Evolutionary conservation across 2,329 filamentous ascomycete species (phyloP).

Genomic region (Aspergillus melleus): DNA sequence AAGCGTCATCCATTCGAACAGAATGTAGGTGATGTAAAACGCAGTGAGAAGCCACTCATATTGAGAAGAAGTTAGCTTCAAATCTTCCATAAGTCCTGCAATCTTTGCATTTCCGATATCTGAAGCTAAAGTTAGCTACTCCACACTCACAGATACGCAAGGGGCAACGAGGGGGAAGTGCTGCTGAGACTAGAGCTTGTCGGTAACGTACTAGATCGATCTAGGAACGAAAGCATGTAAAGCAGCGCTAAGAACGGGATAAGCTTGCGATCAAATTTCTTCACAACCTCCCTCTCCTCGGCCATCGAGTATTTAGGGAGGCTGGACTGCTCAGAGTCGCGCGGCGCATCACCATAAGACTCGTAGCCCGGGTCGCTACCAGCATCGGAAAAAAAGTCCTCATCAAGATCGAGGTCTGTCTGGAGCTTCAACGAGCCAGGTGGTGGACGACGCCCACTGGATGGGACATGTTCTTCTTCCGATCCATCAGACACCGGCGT

Average conservation of each 20-base stretch:
- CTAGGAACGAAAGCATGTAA: slow-evolving; percentile 82
- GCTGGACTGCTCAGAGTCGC: slow-evolving; percentile 2
- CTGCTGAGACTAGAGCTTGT: neutral
- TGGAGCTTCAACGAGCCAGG: slow-evolving; percentile 30
- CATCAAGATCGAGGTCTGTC: slow-evolving; percentile 33
- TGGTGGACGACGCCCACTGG: slow-evolving; percentile 17
- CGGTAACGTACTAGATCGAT: slow-evolving; percentile 70
- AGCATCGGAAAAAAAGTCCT: slow-evolving; percentile 22
- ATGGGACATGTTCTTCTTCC: slow-evolving; percentile 22
- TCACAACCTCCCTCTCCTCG: slow-evolving; percentile 70
- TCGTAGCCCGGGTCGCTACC: slow-evolving; percentile 31
- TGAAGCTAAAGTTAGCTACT: slow-evolving; percentile 22
- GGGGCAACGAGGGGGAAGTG: neutral
- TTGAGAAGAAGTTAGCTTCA: slow-evolving; percentile 55
- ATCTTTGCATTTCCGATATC: slow-evolving; percentile 65
- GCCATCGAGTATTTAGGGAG: slow-evolving; percentile 51
- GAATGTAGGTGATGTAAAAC: slow-evolving; percentile 65
- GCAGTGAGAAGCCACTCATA: slow-evolving; percentile 63
- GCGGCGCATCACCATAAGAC: slow-evolving; percentile 23
- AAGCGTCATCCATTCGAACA: slow-evolving; percentile 67
- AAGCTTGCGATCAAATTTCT: slow-evolving; percentile 74
- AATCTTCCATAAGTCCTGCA: slow-evolving; percentile 56
- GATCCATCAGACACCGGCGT: slow-evolving; percentile 38
- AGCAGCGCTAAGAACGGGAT: slow-evolving; percentile 79
- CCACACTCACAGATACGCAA: slow-evolving; percentile 9